Evolutionary conservation across 106 monocot genomes (phyloP).

Genomic region (Apostasia shenzhenica): DNA sequence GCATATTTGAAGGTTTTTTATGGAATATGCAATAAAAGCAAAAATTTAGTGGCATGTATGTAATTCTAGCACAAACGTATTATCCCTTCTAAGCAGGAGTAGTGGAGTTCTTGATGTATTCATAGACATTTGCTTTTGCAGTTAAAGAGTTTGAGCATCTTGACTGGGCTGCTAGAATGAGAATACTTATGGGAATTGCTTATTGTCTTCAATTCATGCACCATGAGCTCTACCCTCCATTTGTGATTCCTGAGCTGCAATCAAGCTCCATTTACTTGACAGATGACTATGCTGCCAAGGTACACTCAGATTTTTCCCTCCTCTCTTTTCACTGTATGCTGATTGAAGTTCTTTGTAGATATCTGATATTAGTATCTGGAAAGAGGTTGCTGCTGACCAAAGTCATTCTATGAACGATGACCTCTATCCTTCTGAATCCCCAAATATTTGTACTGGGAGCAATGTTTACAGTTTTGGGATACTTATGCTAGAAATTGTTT

Average conservation of each 20-base stretch:
- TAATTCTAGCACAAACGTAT: too few species aligned
- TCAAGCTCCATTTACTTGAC: constrained; percentile 49
- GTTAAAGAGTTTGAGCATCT: constrained; percentile 71
- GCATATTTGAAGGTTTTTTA: too few species aligned
- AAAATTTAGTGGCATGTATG: too few species aligned
- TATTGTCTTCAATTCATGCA: constrained; percentile 87
- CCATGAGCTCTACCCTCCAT: constrained; percentile 67
- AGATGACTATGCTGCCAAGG: constrained; percentile 90
- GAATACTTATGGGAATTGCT: constrained; percentile 86
- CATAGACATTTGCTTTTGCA: constrained; percentile 21
- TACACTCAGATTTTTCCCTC: constrained; percentile 12
- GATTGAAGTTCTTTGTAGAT: constrained; percentile 11
- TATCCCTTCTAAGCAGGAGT: too few species aligned
- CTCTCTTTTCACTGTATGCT: neutral
- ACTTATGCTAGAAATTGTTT: constrained; percentile 49
- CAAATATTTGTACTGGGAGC: constrained; percentile 14
- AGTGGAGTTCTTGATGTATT: neutral
- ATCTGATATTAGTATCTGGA: constrained; percentile 36
- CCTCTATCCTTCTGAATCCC: constrained; percentile 4
- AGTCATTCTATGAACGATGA: constrained; percentile 13
- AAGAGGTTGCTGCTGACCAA: constrained; percentile 15
- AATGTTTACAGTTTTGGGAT: constrained; percentile 44
- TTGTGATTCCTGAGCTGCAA: constrained; percentile 37
- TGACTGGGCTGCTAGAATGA: constrained; percentile 71
- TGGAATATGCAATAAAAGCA: too few species aligned